Conservation (phyloP, 768 basidiomycete genomes). For the Suillus clintonianus region DNA sequence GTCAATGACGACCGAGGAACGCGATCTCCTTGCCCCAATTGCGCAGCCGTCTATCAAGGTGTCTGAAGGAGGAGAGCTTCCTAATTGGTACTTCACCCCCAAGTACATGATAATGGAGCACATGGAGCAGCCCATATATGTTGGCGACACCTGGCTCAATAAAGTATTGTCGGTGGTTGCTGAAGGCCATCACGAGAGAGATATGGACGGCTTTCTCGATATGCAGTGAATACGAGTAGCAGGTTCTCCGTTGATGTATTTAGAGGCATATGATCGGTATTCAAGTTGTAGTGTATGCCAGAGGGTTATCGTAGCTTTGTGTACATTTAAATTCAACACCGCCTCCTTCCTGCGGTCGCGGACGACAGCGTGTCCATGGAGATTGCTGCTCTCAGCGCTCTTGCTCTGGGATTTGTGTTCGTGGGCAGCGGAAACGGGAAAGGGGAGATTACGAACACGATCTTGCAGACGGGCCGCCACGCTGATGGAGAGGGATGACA, state of each 20-base stretch:
- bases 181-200: neutral
- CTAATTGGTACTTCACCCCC: slow-evolving; percentile 12
- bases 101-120: too few relatives aligned
- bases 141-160: slow-evolving; percentile 20
- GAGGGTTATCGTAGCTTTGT: too few relatives aligned
- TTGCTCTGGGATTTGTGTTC: slow-evolving; percentile 17
- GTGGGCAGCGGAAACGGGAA: slow-evolving; percentile 93
- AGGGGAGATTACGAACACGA: slow-evolving; percentile 88
- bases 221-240: neutral
- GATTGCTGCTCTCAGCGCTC: neutral
- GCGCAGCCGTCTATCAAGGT: slow-evolving; percentile 8
- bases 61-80: slow-evolving; percentile 17
- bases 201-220: neutral
- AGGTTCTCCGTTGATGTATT: neutral
- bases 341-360: too few relatives aligned
- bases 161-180: slow-evolving; percentile 2
- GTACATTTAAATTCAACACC: too few relatives aligned
- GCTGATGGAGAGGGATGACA: slow-evolving; percentile 80
- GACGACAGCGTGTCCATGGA: too few relatives aligned
- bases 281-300: too few relatives aligned
- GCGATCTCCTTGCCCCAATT: slow-evolving; percentile 7
- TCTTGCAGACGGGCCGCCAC: slow-evolving; percentile 93
- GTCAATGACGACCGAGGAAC: slow-evolving; percentile 7
- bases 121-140: slow-evolving; percentile 13
- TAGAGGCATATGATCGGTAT: too few relatives aligned